These are phyloP conservation scores for Zea mays DNA, from an alignment of 176 grass and related monocot genomes.

Conservation along the genomic window DNA sequence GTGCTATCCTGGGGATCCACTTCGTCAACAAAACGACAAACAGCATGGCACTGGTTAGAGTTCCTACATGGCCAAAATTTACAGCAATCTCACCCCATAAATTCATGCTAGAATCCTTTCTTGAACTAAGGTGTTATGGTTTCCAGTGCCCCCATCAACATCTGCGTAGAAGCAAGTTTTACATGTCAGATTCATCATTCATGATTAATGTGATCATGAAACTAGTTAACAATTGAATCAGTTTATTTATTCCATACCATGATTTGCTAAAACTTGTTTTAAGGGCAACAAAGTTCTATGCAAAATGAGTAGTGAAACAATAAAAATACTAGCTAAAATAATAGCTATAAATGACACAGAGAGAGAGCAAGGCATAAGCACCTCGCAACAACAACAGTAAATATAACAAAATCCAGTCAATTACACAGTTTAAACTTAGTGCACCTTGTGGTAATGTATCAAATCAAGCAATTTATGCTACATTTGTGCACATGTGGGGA, in stretches of 20 bases:
- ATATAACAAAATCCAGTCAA: too few species aligned
- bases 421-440: too few species aligned
- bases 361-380: too few species aligned
- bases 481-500: too few species aligned
- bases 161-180: slow-evolving; percentile 37
- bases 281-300: too few species aligned
- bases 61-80: slow-evolving; percentile 59
- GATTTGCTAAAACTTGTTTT: too few species aligned
- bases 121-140: slow-evolving; percentile 36
- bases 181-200: slow-evolving; percentile 25
- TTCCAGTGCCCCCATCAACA: slow-evolving; percentile 37
- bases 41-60: slow-evolving; percentile 34
- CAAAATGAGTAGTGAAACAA: too few species aligned
- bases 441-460: too few species aligned
- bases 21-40: slow-evolving; percentile 34
- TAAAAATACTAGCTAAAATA: too few species aligned
- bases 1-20: slow-evolving; percentile 24
- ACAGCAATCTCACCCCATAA: slow-evolving; percentile 39
- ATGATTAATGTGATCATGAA: neutral
- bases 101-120: slow-evolving; percentile 42
- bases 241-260: neutral
- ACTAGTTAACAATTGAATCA: neutral
- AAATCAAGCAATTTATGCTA: too few species aligned
- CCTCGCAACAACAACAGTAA: too few species aligned
- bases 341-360: too few species aligned